Percentiles rank a stretch among this genome's conserved stretches.
Evolutionary conservation across 805 yeast species (phyloP).

Genomic region (Starmerella apis): DNA sequence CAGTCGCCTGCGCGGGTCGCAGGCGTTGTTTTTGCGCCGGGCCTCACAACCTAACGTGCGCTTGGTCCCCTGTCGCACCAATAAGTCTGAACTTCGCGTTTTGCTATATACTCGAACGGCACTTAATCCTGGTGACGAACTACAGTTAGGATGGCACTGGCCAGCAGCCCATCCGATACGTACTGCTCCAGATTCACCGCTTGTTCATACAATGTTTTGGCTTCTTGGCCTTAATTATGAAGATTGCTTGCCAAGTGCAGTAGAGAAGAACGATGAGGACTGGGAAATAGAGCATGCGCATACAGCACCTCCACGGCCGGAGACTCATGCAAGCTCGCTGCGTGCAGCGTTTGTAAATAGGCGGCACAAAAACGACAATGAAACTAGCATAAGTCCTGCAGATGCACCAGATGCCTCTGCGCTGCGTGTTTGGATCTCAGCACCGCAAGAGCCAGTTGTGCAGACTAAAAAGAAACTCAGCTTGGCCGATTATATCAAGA

Average conservation of each 20-base stretch:
- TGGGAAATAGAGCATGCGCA: slow-evolving; percentile 8
- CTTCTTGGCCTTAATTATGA: slow-evolving; percentile 8
- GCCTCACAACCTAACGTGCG: slow-evolving; percentile 70
- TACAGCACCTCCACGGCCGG: background rate
- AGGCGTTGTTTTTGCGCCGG: slow-evolving; percentile 61
- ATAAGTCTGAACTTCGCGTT: slow-evolving; percentile 39
- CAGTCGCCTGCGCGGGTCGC: slow-evolving; percentile 69
- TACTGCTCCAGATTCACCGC: background rate
- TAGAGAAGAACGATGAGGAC: slow-evolving; percentile 16
- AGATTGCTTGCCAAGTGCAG: slow-evolving; percentile 9
- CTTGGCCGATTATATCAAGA: slow-evolving; percentile 23
- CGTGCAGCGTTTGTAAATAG: background rate
- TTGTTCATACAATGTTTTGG: slow-evolving; percentile 10
- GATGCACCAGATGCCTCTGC: slow-evolving; percentile 8
- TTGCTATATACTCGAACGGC: slow-evolving; percentile 47
- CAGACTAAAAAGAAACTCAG: slow-evolving; percentile 24
- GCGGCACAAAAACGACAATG: background rate
- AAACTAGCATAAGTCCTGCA: background rate
- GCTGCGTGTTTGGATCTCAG: slow-evolving; percentile 19
- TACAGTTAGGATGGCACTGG: slow-evolving; percentile 84
- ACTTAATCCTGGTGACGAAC: slow-evolving; percentile 56
- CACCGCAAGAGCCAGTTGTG: slow-evolving; percentile 9
- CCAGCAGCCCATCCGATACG: slow-evolving; percentile 65
- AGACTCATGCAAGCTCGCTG: background rate
- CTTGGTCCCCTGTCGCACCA: slow-evolving; percentile 39